A percentile compares a stretch with the other conserved stretches of the same genome.
Evolutionary conservation across 257 asterid genomes (phyloP).

Genomic region (Sherardia arvensis): DNA sequence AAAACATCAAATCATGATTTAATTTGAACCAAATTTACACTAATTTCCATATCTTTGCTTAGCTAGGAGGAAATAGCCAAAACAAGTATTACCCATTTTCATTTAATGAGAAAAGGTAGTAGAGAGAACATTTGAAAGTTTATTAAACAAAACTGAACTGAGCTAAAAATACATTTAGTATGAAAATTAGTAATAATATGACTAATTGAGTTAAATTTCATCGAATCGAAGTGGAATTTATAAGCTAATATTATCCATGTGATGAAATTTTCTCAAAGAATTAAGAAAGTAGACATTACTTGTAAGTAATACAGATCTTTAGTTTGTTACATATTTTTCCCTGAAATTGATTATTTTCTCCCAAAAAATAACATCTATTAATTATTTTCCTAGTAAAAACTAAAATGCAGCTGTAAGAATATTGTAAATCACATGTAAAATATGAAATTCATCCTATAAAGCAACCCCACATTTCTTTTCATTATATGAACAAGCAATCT

Average conservation of each 20-base stretch:
- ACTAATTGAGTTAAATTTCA: too few relatives aligned
- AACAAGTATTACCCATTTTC: not conserved
- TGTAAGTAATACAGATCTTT: not conserved
- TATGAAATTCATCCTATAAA: not conserved
- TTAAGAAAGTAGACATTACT: not conserved
- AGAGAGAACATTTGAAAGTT: too few relatives aligned
- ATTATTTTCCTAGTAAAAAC: constrained; percentile 3
- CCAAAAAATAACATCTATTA: not conserved
- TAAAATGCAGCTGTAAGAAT: not conserved
- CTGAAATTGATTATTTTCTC: not conserved
- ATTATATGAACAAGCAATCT: not conserved
- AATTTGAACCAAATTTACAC: not conserved
- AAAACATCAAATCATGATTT: not conserved
- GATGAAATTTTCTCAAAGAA: too few relatives aligned
- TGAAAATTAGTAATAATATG: too few relatives aligned
- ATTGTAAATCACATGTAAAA: constrained; percentile 7
- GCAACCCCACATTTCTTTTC: not conserved
- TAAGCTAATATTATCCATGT: too few relatives aligned
- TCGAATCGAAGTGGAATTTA: too few relatives aligned
- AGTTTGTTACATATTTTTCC: not conserved
- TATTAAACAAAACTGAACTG: too few relatives aligned
- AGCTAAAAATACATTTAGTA: too few relatives aligned
- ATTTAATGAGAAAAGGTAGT: too few relatives aligned
- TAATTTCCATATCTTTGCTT: not conserved
- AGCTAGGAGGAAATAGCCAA: not conserved